These are phyloP conservation scores for Garcia nutans DNA, from an alignment of 345 rosid species.

Conservation along the genomic window DNA sequence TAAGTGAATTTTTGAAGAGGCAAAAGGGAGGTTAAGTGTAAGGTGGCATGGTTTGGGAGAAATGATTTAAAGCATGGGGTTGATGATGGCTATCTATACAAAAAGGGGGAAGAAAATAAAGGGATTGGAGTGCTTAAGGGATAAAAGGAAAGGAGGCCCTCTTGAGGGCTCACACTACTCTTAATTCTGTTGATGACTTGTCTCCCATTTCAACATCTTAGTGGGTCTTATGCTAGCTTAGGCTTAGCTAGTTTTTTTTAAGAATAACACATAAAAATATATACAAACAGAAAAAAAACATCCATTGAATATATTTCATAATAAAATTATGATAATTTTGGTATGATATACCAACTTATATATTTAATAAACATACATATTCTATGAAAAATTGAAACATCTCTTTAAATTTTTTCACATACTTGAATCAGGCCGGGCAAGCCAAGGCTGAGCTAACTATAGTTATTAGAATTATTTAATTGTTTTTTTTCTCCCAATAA, in stretches of 20 bases:
- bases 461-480: no score
- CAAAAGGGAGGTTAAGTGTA: not conserved
- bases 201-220: slow-evolving; percentile 44
- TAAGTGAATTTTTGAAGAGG: slow-evolving; percentile 8
- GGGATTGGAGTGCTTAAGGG: slow-evolving; percentile 41
- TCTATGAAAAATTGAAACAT: no score
- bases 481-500: not conserved
- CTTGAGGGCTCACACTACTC: slow-evolving; percentile 14
- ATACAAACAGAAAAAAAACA: no score
- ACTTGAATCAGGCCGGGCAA: no score
- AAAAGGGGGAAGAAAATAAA: slow-evolving; percentile 16
- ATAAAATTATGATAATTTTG: no score
- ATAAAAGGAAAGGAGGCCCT: slow-evolving; percentile 20
- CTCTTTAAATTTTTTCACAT: no score
- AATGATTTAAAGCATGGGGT: slow-evolving; percentile 52
- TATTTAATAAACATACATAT: no score
- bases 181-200: slow-evolving; percentile 33
- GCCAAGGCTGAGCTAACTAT: no score
- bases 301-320: no score
- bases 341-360: no score
- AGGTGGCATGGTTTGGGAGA: slow-evolving; percentile 32
- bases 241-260: no score
- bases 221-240: slow-evolving; percentile 37
- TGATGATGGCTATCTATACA: slow-evolving; percentile 39
- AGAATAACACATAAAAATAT: no score